Evolutionary conservation across 805 yeast species (phyloP), one percentile per base, ranked within the genome.

Genomic region (Wickerhamomyces pijperi): DNA sequence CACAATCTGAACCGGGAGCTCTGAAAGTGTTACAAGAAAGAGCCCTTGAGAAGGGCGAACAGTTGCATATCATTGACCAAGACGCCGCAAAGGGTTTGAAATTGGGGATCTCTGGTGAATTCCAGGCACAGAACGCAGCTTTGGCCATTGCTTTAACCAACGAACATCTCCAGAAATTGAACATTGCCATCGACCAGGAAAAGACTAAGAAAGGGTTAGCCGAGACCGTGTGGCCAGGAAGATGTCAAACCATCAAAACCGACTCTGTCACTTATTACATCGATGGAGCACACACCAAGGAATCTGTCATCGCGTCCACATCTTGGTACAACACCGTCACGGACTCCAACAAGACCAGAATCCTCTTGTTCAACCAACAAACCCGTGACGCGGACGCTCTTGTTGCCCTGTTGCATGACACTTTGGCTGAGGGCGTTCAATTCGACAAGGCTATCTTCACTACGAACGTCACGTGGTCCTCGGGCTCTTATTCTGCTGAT

Each of bases 261-360:
- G 63, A 56, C 2, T 56, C 60, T 3, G 60, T 80, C 15, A 72
- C 70, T n/a, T 92, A 96, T 95, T 78, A 63, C 46, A 61, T 90
- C 14, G 99, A 92, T 61, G 99, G 99, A 16, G 97, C 98, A 0
- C 99, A 92, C 51, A 92, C 98, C 0, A 63, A 71, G 35, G 99
- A 92, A 52, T 83, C 95, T 42, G 73, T 94, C 19, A 67, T 67
- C 23, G 94, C 78, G n/a, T 83, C 96, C 0, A 70, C 90, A 0
- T 61, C 60, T 9, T 92, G 99, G 99, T 85, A 81, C 50, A 60
- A 59, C 9, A 43, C 58, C n/a, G 64, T 64, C 15, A 63, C 59
- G 29, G 49, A 55, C 5, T 48, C 51, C 1, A 50, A 54, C n/a
- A 54, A 55, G 23, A 48, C 53, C 20, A 48, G 49, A 45, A 73